phyloP scores from a whole-genome alignment of 192 early-diverging fungal species.

The Rhizoclosmatium globosum region DNA sequence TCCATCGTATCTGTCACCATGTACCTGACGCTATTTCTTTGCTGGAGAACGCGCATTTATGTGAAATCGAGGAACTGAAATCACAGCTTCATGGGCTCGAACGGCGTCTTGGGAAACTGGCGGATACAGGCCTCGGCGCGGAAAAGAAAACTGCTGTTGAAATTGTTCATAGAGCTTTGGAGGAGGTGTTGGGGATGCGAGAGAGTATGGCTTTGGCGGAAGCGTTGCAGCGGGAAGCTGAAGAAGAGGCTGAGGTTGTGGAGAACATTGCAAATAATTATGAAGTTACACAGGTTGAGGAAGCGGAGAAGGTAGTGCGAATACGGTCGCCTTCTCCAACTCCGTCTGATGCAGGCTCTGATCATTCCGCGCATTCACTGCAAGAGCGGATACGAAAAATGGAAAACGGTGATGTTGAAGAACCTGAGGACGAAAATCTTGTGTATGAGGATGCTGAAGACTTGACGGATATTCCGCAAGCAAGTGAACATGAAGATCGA shows the following conservation, averaged over 20 bases:
- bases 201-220: not conserved
- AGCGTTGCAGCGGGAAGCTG: not conserved
- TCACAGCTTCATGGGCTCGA: not conserved
- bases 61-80: not conserved
- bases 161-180: not conserved
- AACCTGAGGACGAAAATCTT: not conserved
- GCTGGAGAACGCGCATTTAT: not conserved
- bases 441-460: constrained; percentile 6
- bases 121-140: not conserved
- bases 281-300: not conserved
- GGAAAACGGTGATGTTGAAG: not conserved
- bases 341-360: constrained; percentile 2
- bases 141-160: constrained; percentile 7
- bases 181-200: not conserved
- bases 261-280: not conserved
- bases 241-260: not conserved
- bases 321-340: constrained; percentile 5
- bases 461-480: constrained; percentile 5
- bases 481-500: constrained; percentile 1
- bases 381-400: not conserved
- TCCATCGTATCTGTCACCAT: not conserved
- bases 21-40: not conserved
- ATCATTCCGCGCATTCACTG: constrained; percentile 18
- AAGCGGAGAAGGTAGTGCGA: not conserved
- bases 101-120: constrained; percentile 12